Conservation (phyloP, 2,329 filamentous ascomycete species). For the Pseudogymnoascus sp. region DNA sequence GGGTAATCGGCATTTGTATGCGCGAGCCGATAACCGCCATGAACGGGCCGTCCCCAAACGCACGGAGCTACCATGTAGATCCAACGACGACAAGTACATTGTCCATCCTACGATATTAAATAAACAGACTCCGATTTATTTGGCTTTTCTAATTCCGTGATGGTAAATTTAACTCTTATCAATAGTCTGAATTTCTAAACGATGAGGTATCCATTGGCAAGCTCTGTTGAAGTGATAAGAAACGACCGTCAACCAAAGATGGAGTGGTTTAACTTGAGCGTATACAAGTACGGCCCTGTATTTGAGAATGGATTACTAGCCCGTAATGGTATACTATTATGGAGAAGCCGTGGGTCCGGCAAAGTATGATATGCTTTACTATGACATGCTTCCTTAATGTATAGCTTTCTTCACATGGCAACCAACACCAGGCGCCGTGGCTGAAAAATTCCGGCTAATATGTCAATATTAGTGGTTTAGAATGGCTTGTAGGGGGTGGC, state of each 20-base stretch:
- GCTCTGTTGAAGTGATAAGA: background rate
- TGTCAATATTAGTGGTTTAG: background rate
- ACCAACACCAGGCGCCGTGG: background rate
- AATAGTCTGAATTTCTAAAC: background rate
- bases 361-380: background rate
- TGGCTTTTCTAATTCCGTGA: background rate
- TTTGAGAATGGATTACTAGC: background rate
- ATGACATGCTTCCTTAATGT: background rate
- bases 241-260: too few relatives aligned
- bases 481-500: background rate
- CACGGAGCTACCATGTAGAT: background rate
- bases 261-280: background rate
- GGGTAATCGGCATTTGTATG: background rate
- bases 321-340: background rate
- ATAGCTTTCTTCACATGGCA: background rate
- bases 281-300: background rate
- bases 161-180: background rate
- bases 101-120: background rate
- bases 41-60: background rate
- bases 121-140: background rate
- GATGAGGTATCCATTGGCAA: background rate
- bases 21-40: background rate
- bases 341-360: background rate
- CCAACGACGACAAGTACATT: background rate
- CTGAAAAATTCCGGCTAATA: background rate